Percentiles rank a stretch among this genome's conserved stretches.
phyloP scores from a whole-genome alignment of 2,329 filamentous ascomycete genomes.

The Hypoxylon sp. region DNA sequence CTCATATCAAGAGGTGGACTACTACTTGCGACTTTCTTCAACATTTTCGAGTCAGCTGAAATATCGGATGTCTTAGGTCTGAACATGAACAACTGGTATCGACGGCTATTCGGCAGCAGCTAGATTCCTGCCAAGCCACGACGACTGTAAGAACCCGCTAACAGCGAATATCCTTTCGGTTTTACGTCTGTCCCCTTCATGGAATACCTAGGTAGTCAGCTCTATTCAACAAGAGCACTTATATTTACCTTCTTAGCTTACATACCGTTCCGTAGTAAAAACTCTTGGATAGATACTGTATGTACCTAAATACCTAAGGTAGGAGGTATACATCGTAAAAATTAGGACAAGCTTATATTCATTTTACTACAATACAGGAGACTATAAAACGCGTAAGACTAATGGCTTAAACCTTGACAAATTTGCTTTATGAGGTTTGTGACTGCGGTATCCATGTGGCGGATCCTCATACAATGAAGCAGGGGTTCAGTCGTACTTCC shows the following conservation, averaged over 20 bases:
- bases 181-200: neutral
- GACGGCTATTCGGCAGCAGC: constrained; percentile 29
- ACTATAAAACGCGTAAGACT: neutral
- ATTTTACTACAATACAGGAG: neutral
- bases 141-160: neutral
- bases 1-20: neutral
- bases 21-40: neutral
- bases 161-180: constrained; percentile 8
- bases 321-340: neutral
- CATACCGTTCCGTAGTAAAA: neutral
- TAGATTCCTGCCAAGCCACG: neutral
- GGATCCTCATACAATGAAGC: constrained; percentile 16
- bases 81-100: neutral
- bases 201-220: neutral
- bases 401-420: neutral
- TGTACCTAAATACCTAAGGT: too few species aligned
- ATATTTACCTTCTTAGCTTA: neutral
- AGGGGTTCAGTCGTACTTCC: neutral
- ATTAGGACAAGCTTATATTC: neutral
- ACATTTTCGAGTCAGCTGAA: neutral
- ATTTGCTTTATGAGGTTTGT: neutral
- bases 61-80: neutral
- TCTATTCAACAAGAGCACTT: neutral
- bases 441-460: neutral
- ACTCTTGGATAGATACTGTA: neutral